Percentiles rank a stretch among this genome's conserved stretches.
These are phyloP conservation scores for Pseudogymnoascus sp. DNA, from an alignment of 2,329 filamentous ascomycete genomes.

Conservation along the genomic window DNA sequence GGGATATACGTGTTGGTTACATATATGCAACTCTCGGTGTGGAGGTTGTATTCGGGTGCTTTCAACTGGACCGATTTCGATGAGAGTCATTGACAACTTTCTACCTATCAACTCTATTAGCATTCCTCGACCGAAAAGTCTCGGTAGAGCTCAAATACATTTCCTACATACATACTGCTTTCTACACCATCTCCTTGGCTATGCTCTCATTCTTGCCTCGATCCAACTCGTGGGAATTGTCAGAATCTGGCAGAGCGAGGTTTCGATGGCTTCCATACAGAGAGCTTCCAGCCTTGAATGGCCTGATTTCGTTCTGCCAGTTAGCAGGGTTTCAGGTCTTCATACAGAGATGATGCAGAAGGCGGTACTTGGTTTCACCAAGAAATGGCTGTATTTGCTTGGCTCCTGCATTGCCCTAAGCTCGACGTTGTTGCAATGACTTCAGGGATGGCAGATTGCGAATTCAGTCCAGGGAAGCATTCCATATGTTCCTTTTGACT, in stretches of 20 bases:
- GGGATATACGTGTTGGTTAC: constrained; percentile 19
- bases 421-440: constrained; percentile 13
- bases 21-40: constrained; percentile 5
- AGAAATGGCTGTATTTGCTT: constrained; percentile 9
- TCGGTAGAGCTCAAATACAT: constrained; percentile 26
- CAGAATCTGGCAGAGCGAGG: constrained; percentile 43
- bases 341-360: constrained; percentile 26
- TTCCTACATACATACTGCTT: constrained; percentile 29
- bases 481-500: constrained; percentile 37
- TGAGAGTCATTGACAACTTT: constrained; percentile 1
- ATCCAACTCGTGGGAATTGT: constrained; percentile 52
- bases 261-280: constrained; percentile 36
- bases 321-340: constrained; percentile 19
- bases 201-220: constrained; percentile 20
- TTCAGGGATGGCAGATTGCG: constrained; percentile 24
- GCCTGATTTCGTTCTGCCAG: background rate
- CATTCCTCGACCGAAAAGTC: background rate
- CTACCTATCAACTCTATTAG: constrained; percentile 20
- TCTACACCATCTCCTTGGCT: constrained; percentile 22
- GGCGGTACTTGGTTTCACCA: constrained; percentile 15
- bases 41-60: constrained; percentile 6
- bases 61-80: background rate
- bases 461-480: constrained; percentile 30
- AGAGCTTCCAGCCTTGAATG: constrained; percentile 19
- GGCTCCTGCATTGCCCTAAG: background rate